Evolutionary conservation across 257 asterid genomes (phyloP).

Genomic region (Galeopsis tetrahit): DNA sequence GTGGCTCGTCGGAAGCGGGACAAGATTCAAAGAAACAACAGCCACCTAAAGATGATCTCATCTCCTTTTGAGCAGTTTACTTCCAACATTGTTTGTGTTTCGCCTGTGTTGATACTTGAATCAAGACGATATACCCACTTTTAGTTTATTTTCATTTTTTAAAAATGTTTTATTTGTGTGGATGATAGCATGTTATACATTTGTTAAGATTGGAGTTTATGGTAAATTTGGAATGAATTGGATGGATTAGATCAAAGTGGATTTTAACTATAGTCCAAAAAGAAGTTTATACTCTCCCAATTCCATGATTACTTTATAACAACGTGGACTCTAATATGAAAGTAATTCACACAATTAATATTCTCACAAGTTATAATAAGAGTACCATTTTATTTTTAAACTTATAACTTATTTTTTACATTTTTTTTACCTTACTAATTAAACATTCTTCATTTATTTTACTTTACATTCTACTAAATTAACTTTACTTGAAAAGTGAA

Average conservation of each 20-base stretch:
- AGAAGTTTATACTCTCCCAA: too few relatives aligned
- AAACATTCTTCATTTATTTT: too few relatives aligned
- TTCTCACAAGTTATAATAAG: too few relatives aligned
- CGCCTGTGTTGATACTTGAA: slow-evolving; percentile 26
- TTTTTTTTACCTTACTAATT: too few relatives aligned
- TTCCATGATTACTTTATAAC: too few relatives aligned
- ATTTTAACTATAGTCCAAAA: neutral
- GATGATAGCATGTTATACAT: slow-evolving; percentile 27
- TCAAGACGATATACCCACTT: slow-evolving; percentile 7
- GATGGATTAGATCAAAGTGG: neutral
- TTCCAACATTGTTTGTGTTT: slow-evolving; percentile 33
- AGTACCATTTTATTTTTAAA: too few relatives aligned
- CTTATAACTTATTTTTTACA: too few relatives aligned
- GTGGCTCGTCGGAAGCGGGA: slow-evolving; percentile 55
- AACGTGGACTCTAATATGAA: too few relatives aligned
- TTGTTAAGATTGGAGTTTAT: neutral
- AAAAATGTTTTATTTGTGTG: slow-evolving; percentile 27
- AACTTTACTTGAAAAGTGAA: too few relatives aligned
- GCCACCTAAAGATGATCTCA: slow-evolving; percentile 81
- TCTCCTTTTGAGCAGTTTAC: slow-evolving; percentile 51
- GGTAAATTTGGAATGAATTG: neutral
- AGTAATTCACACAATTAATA: too few relatives aligned
- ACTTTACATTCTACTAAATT: too few relatives aligned
- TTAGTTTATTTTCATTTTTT: neutral
- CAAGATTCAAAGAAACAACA: slow-evolving; percentile 64